These are phyloP conservation scores for Pachyrhizus erosus DNA, from an alignment of 306 rosid species.

Conservation along the genomic window DNA sequence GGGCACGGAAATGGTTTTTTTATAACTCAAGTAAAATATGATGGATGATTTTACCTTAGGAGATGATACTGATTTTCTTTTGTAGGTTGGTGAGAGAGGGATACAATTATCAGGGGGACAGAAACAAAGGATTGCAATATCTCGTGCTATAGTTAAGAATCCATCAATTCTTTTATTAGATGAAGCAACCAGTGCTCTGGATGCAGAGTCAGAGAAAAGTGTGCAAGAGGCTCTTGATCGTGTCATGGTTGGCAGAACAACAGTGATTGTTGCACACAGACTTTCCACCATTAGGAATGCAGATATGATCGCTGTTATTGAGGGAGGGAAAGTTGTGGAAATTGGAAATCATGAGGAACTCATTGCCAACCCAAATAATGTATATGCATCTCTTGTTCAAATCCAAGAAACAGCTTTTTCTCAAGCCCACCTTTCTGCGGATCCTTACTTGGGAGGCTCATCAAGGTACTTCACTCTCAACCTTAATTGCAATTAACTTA, in stretches of 20 bases:
- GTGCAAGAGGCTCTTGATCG: slow-evolving; percentile 96
- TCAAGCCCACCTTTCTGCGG: slow-evolving; percentile 57
- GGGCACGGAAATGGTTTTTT: neutral
- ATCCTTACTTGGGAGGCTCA: slow-evolving; percentile 51
- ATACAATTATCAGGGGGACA: slow-evolving; percentile 95
- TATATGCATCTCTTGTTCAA: slow-evolving; percentile 75
- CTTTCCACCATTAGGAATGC: slow-evolving; percentile 89
- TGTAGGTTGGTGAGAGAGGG: slow-evolving; percentile 95
- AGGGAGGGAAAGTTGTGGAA: slow-evolving; percentile 76
- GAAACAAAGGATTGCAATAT: slow-evolving; percentile 88
- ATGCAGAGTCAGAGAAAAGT: slow-evolving; percentile 91
- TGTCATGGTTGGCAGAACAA: slow-evolving; percentile 90
- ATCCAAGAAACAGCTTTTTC: slow-evolving; percentile 64
- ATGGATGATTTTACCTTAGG: slow-evolving; percentile 16
- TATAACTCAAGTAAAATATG: neutral
- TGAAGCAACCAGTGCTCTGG: slow-evolving; percentile 95
- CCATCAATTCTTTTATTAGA: slow-evolving; percentile 81
- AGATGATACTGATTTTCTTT: slow-evolving; percentile 5
- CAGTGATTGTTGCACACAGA: slow-evolving; percentile 85
- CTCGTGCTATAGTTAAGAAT: slow-evolving; percentile 86
- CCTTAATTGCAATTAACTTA: neutral
- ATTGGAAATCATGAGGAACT: slow-evolving; percentile 91
- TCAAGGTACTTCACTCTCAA: slow-evolving; percentile 62
- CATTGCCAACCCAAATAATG: slow-evolving; percentile 62
- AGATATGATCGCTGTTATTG: slow-evolving; percentile 73